Evolutionary conservation across 345 rosid genomes (phyloP), one percentile per base, ranked within the genome.

Genomic region (Triadica sebifera): DNA sequence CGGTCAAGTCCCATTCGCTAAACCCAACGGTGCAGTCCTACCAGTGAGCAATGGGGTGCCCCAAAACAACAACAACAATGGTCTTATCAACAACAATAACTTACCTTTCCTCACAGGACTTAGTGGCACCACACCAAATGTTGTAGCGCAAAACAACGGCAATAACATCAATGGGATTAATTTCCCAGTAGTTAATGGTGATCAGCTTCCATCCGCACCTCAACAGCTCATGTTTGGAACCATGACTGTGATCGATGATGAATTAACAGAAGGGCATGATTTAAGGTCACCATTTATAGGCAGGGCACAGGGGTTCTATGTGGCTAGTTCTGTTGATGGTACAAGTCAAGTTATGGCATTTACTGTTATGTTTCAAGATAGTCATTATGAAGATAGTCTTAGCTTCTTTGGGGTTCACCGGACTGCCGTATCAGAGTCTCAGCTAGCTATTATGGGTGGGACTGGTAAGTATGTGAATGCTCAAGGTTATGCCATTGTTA

Each of bases 221-320:
- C 89, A 88, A 22, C 78, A 80, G 84, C 87, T 94, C 6, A 89
- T 89, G 98, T 92, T 92, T 43, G 97, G 97, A 43, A 94, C 98
- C 25, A 69, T 94, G 82, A 91, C 95, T 0, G 94, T 87, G 19
- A 87, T 94, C 25, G 97, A 91, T 22, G 96, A 92, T 43, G 98
- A 92, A 59, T 67, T 94, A 77, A 91, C 97, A 0, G 88, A 87
- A 75, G 90, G 91, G 15, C 84, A 87, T 6, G 91, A 94, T 34
- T 86, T 89, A 1, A 86, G 91, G 5, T 91, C 98, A 2, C 87
- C 85, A 5, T 73, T 89, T 4, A 75, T 91, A 0, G 98, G 98
- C 9, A 94, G 87, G 78, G 98, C 94, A 1, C 98, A 92, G 39
- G 98, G 98, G 15, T 91, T 87, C 80, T 92, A 92, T 41, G 82